Evolutionary conservation across 257 asterid genomes (phyloP), one percentile per base, ranked within the genome.

Genomic region (Lycium barbarum): DNA sequence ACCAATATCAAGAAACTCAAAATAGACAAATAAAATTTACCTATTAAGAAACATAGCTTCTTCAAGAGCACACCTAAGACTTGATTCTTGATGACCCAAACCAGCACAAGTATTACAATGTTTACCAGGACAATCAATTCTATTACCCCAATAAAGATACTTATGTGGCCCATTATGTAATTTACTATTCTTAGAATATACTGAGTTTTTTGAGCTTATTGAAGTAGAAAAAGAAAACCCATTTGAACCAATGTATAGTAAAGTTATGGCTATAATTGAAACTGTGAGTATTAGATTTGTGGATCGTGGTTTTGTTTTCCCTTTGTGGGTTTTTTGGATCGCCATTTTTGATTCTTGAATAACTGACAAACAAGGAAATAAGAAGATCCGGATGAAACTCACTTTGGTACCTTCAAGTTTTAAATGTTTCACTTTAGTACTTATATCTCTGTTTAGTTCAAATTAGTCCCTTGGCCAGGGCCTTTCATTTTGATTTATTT

Each of bases 11-110:
- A 67, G 83, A 65, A 18, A 80, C 53, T 6, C 53, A 49, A 38
- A 70, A 55, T 5, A 55, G 18, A 14, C 2, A 67, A 55, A 26
- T 26, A 26, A 26, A 26, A 26, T 26, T 76, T 88, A 93, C 99
- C 99, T 94, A 47, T 91, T 91, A 36, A 97, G 95, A 92, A 90
- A 84, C 90, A 97, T 63, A 10, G 98, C 98, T 84, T 97, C 99
- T 90, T 97, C 99, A 73, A 97, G 98, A 88, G 99, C 99, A 89
- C 99, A 97, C 91, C 99, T 92, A 86, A 97, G 98, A 91, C 99
- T 97, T 67, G 99, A 97, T 81, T 97, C 99, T 84, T 97, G 99
- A 90, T 97, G 99, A 79, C 99, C 99, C 87, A 97, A 91, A 70
- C 98, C 99, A 83, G 87, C 98, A 86, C 99, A 97, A 47, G 97